phyloP scores from a whole-genome alignment of 495 filamentous ascomycete genomes.

The Annulohypoxylon moriforme region DNA sequence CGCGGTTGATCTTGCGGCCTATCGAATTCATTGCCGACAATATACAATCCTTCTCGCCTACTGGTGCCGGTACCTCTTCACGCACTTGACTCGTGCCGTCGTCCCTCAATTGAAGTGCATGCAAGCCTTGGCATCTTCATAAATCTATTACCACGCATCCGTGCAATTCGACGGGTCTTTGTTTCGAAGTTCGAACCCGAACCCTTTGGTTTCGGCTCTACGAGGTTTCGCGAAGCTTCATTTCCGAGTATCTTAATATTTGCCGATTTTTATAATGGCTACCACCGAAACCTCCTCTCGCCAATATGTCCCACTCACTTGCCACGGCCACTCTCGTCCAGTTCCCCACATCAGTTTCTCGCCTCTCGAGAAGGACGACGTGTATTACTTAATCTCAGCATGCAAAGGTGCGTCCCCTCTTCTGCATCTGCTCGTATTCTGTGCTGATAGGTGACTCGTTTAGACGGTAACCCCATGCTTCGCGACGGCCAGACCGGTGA shows the following conservation, averaged over 20 bases:
- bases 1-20: background rate
- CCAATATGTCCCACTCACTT: slow-evolving; percentile 85
- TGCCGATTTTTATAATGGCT: slow-evolving; percentile 50
- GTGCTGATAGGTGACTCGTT: slow-evolving; percentile 17
- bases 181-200: background rate
- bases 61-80: background rate
- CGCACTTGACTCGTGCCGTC: background rate
- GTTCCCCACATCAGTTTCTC: slow-evolving; percentile 97
- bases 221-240: background rate
- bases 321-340: slow-evolving; percentile 95
- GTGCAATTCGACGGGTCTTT: background rate
- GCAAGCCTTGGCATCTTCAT: background rate
- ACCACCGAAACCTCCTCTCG: slow-evolving; percentile 58
- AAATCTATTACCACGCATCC: background rate
- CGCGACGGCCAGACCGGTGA: slow-evolving; percentile 96
- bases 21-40: background rate
- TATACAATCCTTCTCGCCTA: background rate
- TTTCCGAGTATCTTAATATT: background rate
- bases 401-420: slow-evolving; percentile 80
- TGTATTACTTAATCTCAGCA: slow-evolving; percentile 95
- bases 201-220: background rate
- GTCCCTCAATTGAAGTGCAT: background rate
- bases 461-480: slow-evolving; percentile 98
- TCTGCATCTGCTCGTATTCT: slow-evolving; percentile 3
- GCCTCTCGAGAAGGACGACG: slow-evolving; percentile 79